Evolutionary conservation across 2,329 filamentous ascomycete species (phyloP).

Genomic region (Nemania abortiva): DNA sequence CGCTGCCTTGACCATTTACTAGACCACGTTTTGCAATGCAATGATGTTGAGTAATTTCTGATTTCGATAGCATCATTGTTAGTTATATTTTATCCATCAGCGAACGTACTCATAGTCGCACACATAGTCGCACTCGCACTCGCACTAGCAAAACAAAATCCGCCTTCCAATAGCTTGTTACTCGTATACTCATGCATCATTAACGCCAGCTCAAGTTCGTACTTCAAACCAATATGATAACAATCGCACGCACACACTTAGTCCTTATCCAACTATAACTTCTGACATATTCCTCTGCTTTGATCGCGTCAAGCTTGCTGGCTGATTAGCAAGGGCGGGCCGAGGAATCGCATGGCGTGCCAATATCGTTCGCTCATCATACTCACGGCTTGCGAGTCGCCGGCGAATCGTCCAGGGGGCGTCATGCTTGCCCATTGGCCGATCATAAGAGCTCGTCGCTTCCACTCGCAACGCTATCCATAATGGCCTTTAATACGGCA

Average conservation of each 20-base stretch:
- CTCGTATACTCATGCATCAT: constrained; percentile 27
- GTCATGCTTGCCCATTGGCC: neutral
- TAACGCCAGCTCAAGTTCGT: constrained; percentile 14
- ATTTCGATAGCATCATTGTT: constrained; percentile 19
- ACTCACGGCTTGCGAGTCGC: constrained; percentile 5
- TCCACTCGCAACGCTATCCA: constrained; percentile 80
- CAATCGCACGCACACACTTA: constrained; percentile 3
- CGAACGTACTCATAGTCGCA: constrained; percentile 15
- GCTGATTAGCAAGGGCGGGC: neutral
- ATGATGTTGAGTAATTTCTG: constrained; percentile 10
- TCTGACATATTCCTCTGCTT: neutral
- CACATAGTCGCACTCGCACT: neutral
- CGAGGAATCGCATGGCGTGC: neutral
- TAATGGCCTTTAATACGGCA: constrained; percentile 78
- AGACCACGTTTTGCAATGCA: constrained; percentile 1
- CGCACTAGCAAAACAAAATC: constrained; percentile 15
- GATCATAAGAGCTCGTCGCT: constrained; percentile 80
- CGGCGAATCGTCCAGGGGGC: neutral
- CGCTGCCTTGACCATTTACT: neutral
- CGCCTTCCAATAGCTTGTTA: constrained; percentile 11
- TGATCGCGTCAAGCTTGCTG: neutral
- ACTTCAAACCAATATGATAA: constrained; percentile 12
- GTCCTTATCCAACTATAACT: neutral
- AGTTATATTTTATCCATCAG: constrained; percentile 20
- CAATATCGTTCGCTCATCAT: neutral